Percentiles rank a stretch among this genome's conserved stretches.
phyloP scores from a whole-genome alignment of 768 basidiomycete species.

The Pisolithus tinctorius region DNA sequence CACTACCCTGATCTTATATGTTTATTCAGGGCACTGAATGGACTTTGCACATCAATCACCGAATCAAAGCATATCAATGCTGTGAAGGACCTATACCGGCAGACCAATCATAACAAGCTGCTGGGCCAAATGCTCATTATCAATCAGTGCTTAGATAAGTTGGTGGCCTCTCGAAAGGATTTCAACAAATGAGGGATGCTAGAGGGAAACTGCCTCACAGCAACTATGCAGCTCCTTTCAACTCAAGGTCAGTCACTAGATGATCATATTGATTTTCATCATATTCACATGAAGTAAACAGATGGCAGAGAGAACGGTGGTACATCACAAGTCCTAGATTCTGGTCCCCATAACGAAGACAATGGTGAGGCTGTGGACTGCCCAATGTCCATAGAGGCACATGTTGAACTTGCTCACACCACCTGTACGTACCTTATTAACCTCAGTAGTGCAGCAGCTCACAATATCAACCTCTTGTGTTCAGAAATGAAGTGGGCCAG shows the following conservation, averaged over 20 bases:
- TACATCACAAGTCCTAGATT: neutral
- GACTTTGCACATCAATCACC: slow-evolving; percentile 26
- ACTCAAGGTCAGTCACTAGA: neutral
- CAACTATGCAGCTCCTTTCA: neutral
- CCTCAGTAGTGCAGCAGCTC: neutral
- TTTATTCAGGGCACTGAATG: slow-evolving; percentile 14
- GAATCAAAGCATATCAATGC: slow-evolving; percentile 31
- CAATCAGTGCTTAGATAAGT: slow-evolving; percentile 17
- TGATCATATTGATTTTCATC: neutral
- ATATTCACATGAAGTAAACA: neutral
- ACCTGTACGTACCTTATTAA: slow-evolving; percentile 19
- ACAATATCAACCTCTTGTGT: neutral
- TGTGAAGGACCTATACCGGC: slow-evolving; percentile 29
- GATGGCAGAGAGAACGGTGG: neutral
- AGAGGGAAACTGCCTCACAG: neutral
- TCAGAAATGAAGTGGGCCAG: neutral
- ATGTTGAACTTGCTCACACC: slow-evolving; percentile 21
- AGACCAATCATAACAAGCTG: slow-evolving; percentile 11
- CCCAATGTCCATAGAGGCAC: neutral
- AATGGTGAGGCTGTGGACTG: neutral
- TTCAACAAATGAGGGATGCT: slow-evolving; percentile 1
- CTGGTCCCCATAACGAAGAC: neutral
- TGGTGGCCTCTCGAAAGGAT: slow-evolving; percentile 2
- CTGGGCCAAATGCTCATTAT: slow-evolving; percentile 15
- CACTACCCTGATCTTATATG: slow-evolving; percentile 12